A percentile compares a stretch with the other conserved stretches of the same genome.
Evolutionary conservation across 2,329 filamentous ascomycete genomes (phyloP).

Genomic region (Knufia fluminis): DNA sequence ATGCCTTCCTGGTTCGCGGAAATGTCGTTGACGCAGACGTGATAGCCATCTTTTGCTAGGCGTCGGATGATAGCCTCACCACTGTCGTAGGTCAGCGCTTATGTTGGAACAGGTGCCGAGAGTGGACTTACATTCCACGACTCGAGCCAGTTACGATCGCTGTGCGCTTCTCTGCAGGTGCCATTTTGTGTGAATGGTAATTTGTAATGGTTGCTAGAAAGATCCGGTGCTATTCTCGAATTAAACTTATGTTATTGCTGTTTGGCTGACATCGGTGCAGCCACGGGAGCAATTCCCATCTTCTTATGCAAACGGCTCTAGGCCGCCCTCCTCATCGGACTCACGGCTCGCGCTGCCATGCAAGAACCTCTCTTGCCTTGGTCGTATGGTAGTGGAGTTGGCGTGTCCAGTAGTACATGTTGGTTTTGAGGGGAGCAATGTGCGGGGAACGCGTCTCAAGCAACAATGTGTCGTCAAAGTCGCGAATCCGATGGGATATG

Average conservation of each 20-base stretch:
- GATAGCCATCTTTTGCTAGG: conserved; percentile 56
- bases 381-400: conserved; percentile 4
- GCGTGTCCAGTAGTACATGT: neutral
- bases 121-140: conserved; percentile 30
- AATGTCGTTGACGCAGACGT: conserved; percentile 57
- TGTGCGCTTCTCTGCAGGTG: conserved; percentile 20
- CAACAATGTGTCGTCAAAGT: neutral
- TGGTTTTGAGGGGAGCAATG: neutral
- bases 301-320: neutral
- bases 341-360: neutral
- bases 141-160: conserved; percentile 34
- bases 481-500: neutral
- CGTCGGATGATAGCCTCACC: conserved; percentile 44
- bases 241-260: neutral
- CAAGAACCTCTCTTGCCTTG: neutral
- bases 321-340: conserved; percentile 3
- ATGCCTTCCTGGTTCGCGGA: conserved; percentile 43
- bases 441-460: conserved; percentile 6
- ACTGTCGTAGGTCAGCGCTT: conserved; percentile 11
- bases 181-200: neutral
- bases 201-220: neutral
- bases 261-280: neutral
- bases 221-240: neutral
- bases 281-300: neutral
- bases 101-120: neutral